These are phyloP conservation scores for Blastosporella zonata DNA, from an alignment of 1,284 basidiomycete species.

Conservation along the genomic window DNA sequence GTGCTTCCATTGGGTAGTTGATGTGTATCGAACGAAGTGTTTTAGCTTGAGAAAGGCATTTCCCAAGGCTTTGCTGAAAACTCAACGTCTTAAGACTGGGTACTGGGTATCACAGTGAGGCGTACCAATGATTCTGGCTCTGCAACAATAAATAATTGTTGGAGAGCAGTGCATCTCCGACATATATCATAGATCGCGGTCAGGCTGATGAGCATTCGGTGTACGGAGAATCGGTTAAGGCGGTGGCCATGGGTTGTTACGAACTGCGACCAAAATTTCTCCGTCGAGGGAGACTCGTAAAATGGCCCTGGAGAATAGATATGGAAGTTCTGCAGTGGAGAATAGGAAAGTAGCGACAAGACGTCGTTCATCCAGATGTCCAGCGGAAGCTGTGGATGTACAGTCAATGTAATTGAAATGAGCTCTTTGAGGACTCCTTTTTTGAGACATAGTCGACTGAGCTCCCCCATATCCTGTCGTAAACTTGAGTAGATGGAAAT, in stretches of 20 bases:
- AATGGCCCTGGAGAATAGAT: conserved; percentile 53
- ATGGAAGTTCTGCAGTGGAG: conserved; percentile 57
- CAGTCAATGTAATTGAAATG: conserved; percentile 56
- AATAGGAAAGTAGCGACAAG: conserved; percentile 39
- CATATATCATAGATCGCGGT: conserved; percentile 54
- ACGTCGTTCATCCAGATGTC: conserved; percentile 44
- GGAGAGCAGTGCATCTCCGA: conserved; percentile 44
- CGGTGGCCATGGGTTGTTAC: conserved; percentile 46
- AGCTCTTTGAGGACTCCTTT: conserved; percentile 40
- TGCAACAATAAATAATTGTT: conserved; percentile 60
- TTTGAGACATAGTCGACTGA: conserved; percentile 38
- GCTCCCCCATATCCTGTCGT: conserved; percentile 48
- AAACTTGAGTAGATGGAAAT: neutral
- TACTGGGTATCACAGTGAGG: neutral
- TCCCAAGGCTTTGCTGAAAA: conserved; percentile 38
- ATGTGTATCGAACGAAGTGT: conserved; percentile 50
- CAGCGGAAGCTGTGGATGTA: conserved; percentile 35
- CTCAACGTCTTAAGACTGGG: neutral
- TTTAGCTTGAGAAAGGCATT: conserved; percentile 34
- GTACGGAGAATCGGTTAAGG: conserved; percentile 58
- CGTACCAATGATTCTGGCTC: conserved; percentile 45
- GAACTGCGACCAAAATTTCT: conserved; percentile 49
- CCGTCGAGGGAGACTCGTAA: conserved; percentile 35
- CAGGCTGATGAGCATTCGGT: conserved; percentile 55
- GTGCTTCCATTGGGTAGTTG: conserved; percentile 42